Evolutionary conservation across 441 rosid genomes (phyloP).

Genomic region (Populus trichocarpa): DNA sequence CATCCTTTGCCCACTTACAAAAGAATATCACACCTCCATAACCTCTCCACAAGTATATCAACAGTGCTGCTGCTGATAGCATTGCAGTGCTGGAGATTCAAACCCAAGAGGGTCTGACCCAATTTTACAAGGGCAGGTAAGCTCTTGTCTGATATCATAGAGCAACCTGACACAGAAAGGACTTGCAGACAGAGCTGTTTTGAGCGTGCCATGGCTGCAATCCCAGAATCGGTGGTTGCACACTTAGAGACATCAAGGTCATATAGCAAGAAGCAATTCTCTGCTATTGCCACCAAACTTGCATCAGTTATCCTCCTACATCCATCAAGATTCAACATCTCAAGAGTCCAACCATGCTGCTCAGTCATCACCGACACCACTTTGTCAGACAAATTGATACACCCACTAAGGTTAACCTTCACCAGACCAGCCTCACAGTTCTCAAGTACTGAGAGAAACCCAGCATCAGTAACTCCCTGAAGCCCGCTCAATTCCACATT

Average conservation of each 20-base stretch:
- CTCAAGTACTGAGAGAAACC: conserved; percentile 50
- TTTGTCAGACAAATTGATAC: conserved; percentile 60
- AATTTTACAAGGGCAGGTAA: conserved; percentile 41
- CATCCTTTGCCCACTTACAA: conserved; percentile 28
- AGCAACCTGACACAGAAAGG: conserved; percentile 66
- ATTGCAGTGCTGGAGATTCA: conserved; percentile 78
- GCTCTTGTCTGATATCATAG: conserved; percentile 62
- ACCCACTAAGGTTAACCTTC: conserved; percentile 72
- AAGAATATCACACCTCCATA: conserved; percentile 89
- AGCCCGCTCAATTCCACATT: conserved; percentile 62
- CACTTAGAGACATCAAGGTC: conserved; percentile 84
- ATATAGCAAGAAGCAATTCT: conserved; percentile 60
- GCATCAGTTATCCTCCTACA: conserved; percentile 65
- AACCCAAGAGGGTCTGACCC: conserved; percentile 62
- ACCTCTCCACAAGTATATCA: conserved; percentile 52
- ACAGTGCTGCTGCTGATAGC: conserved; percentile 45
- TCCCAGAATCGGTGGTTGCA: conserved; percentile 60
- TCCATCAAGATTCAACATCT: conserved; percentile 63
- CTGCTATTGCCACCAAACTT: conserved; percentile 62
- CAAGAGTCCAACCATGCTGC: conserved; percentile 70
- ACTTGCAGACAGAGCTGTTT: conserved; percentile 51
- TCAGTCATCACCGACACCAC: conserved; percentile 48
- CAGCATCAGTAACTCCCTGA: conserved; percentile 67
- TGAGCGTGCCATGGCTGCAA: conserved; percentile 53
- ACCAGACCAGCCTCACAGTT: conserved; percentile 52